Evolutionary conservation across 208 protist genomes (phyloP).

Genomic region (Phytomonas francai): DNA sequence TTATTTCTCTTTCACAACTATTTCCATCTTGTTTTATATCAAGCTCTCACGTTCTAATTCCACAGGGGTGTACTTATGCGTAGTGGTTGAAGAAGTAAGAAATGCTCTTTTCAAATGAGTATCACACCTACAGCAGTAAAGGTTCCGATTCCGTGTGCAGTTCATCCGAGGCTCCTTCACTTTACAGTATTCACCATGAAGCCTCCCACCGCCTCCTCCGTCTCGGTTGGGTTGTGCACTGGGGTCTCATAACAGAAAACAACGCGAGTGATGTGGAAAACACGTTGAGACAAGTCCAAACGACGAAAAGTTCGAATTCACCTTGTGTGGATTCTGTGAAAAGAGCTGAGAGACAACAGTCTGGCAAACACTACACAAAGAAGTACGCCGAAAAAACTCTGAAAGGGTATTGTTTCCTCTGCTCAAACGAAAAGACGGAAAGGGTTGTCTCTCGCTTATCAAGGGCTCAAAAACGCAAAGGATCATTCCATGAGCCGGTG

Average conservation of each 20-base stretch:
- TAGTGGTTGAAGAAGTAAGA: not conserved
- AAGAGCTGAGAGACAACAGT: not conserved
- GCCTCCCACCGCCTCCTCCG: not conserved
- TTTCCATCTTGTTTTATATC: not conserved
- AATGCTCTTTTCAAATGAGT: not conserved
- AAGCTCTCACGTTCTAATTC: not conserved
- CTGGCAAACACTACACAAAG: not conserved
- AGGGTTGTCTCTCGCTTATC: not conserved
- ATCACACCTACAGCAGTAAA: not conserved
- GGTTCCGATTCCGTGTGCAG: not conserved
- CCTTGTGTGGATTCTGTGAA: not conserved
- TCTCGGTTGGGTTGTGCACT: not conserved
- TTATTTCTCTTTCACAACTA: not conserved
- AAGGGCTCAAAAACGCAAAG: not conserved
- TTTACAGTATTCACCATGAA: not conserved
- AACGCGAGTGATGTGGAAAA: not conserved
- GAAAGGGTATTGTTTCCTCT: not conserved
- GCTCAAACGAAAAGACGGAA: not conserved
- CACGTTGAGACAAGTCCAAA: not conserved
- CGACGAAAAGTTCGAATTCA: not conserved
- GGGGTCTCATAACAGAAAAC: not conserved
- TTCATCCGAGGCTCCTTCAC: not conserved
- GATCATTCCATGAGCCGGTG: not conserved
- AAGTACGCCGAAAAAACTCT: not conserved
- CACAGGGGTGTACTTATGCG: not conserved